Percentiles rank a stretch among this genome's conserved stretches.
Conservation (phyloP, 345 rosid genomes). For the Aquilaria sinensis region DNA sequence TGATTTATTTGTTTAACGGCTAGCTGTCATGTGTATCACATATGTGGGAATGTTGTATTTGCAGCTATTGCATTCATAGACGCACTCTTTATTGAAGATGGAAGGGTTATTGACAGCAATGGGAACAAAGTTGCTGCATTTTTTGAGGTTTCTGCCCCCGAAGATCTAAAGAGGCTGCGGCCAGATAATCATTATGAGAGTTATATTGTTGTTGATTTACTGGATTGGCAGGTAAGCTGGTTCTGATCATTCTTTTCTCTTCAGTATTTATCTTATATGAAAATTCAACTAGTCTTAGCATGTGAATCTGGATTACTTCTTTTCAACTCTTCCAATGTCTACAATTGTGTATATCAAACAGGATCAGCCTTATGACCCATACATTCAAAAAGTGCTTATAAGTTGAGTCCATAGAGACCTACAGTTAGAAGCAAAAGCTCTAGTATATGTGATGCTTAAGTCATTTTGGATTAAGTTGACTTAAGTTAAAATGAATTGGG, state of each 20-base stretch:
- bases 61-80: slow-evolving; percentile 64
- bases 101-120: slow-evolving; percentile 33
- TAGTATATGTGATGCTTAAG: too few relatives aligned
- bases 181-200: slow-evolving; percentile 36
- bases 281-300: too few relatives aligned
- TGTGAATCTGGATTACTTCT: background rate
- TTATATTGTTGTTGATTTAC: slow-evolving; percentile 51
- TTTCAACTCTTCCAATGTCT: background rate
- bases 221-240: slow-evolving; percentile 71
- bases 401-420: too few relatives aligned
- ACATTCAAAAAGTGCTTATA: too few relatives aligned
- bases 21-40: background rate
- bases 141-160: slow-evolving; percentile 50
- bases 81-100: slow-evolving; percentile 48
- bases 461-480: too few relatives aligned
- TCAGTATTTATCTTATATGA: background rate
- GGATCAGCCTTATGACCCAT: too few relatives aligned
- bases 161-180: slow-evolving; percentile 50
- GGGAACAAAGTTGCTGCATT: slow-evolving; percentile 44
- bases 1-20: too few relatives aligned
- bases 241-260: background rate
- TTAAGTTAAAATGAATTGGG: too few relatives aligned
- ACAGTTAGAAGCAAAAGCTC: too few relatives aligned
- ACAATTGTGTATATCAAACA: too few relatives aligned
- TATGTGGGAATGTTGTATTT: slow-evolving; percentile 21